phyloP scores from a whole-genome alignment of 1,139 yeast species.

The Zygosaccharomyces pseudobailii region DNA sequence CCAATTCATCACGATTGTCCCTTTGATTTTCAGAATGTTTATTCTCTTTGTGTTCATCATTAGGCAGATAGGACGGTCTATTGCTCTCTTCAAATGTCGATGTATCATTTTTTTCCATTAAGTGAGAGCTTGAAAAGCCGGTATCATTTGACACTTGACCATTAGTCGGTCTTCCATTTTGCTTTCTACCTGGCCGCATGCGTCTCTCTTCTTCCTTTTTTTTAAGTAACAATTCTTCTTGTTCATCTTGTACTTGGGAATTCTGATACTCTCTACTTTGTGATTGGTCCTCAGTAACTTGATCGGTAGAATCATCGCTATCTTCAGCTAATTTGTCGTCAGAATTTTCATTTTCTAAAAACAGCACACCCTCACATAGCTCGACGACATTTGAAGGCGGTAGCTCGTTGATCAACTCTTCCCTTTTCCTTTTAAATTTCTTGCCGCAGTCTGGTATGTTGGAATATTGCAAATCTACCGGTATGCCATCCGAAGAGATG shows the following conservation, averaged over 20 bases:
- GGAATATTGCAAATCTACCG: constrained; percentile 18
- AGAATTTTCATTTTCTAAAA: constrained; percentile 22
- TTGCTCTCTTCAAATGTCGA: neutral
- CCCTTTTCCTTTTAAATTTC: constrained; percentile 20
- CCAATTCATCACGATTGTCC: neutral
- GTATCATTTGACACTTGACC: neutral
- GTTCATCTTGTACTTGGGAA: neutral
- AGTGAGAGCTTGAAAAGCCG: neutral
- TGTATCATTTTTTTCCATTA: neutral
- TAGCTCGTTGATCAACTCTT: constrained; percentile 19
- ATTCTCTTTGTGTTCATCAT: neutral
- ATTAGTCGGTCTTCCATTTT: neutral
- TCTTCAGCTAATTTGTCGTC: constrained; percentile 10
- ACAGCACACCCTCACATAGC: constrained; percentile 21
- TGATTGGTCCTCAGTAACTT: neutral
- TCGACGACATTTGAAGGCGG: constrained; percentile 23
- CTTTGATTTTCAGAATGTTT: neutral
- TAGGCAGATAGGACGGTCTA: neutral
- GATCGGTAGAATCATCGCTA: neutral
- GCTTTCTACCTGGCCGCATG: neutral
- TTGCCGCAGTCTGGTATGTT: constrained; percentile 12
- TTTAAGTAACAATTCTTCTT: neutral
- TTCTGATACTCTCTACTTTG: constrained; percentile 1
- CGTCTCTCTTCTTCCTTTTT: constrained; percentile 4
- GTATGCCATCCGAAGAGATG: constrained; percentile 20